Evolutionary conservation across 108 stramenopile genomes (phyloP), one percentile per base, ranked within the genome.

Genomic region (Epipyxis sp.): DNA sequence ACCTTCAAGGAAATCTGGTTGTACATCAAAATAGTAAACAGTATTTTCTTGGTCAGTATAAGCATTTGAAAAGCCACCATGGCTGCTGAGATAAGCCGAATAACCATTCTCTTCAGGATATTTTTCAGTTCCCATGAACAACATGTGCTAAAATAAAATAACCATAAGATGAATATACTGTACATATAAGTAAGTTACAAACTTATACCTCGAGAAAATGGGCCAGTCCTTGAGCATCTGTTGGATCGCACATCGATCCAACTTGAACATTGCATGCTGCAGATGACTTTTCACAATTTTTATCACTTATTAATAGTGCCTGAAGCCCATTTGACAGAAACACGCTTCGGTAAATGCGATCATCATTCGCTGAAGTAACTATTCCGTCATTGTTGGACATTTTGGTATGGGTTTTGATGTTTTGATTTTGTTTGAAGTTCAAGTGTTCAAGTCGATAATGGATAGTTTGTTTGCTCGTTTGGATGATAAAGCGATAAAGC

Each of bases 11-110:
- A 86, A 90, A 3, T 90, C 92, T 76, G 94, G 91, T 2, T 89
- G 86, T 1, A 97, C 94, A 46, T 92, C 91, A 69, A 96, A 94
- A 79, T 94, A 88, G 84, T 95, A 98, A 32, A 90, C 79, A 1
- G 97, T 99, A 59, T 92, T 77, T 78, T 97, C 97, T 81, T 84
- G 79, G 72, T 92, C 93, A 13, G 97, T 99, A 80, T 87, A 97
- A 57, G 98, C 97, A 86, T 99, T 99, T 80, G 93, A 92, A 59
- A 80, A 80, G 0, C 97, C 98, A 25, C 96, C 96, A 57, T 94
- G 85, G 50, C 90, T 92, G 46, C 87, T 84, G 41, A 99, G 82
- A 42, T 35, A 74, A 29, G 71, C 71, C 3, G 71, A 74, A 74
- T 74, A 87, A 13, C 58, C 84, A 1, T 82, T 84, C 71, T 87